phyloP scores from a whole-genome alignment of 2,329 filamentous ascomycete genomes.

The Colletotrichum coccodes region DNA sequence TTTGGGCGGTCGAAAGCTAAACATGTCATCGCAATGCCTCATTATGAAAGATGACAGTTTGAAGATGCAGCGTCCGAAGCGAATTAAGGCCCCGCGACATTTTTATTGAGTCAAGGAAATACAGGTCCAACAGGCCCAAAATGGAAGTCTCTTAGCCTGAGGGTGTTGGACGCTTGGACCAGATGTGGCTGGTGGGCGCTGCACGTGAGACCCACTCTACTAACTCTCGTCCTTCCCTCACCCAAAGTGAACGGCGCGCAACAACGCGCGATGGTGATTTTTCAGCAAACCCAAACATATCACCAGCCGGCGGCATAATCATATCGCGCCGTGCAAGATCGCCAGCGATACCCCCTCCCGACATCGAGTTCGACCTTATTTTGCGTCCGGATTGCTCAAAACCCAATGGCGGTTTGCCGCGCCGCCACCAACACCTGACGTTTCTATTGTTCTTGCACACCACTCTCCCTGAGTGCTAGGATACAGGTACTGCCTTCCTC shows the following conservation, averaged over 20 bases:
- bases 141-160: slow-evolving; percentile 8
- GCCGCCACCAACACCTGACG: slow-evolving; percentile 16
- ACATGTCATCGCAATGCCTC: neutral
- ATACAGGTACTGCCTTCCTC: slow-evolving; percentile 21
- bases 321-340: slow-evolving; percentile 11
- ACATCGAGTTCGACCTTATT: slow-evolving; percentile 1
- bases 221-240: slow-evolving; percentile 24
- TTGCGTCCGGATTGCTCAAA: slow-evolving; percentile 3
- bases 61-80: neutral
- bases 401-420: slow-evolving; percentile 16
- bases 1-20: neutral
- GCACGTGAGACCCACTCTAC: slow-evolving; percentile 35
- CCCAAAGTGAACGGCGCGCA: slow-evolving; percentile 28
- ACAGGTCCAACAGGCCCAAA: neutral
- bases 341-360: slow-evolving; percentile 6
- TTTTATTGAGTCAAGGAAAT: neutral
- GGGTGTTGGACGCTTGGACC: slow-evolving; percentile 12
- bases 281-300: slow-evolving; percentile 26
- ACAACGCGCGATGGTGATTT: slow-evolving; percentile 30
- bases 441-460: slow-evolving; percentile 26
- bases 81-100: slow-evolving; percentile 1
- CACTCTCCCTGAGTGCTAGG: slow-evolving; percentile 20
- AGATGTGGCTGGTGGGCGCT: slow-evolving; percentile 31
- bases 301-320: slow-evolving; percentile 7
- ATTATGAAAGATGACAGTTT: neutral